These are phyloP conservation scores for Ustilago trichophora DNA, from an alignment of 1,284 basidiomycete species.

Conservation along the genomic window DNA sequence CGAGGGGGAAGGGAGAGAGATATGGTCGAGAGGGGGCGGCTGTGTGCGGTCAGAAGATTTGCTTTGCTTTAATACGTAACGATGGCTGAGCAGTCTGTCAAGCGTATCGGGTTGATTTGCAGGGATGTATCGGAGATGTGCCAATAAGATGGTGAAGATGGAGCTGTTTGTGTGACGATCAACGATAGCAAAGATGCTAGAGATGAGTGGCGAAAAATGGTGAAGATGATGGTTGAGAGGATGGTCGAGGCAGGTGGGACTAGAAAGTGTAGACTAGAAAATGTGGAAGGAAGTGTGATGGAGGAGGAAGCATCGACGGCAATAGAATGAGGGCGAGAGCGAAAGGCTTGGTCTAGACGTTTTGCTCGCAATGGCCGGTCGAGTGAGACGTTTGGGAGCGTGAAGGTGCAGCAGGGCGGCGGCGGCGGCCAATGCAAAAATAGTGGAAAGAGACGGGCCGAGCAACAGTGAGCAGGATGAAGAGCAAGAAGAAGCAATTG, in stretches of 20 bases:
- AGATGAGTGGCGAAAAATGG: too few relatives aligned
- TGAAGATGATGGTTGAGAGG: too few relatives aligned
- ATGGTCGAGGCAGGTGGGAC: too few relatives aligned
- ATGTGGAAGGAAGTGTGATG: background rate
- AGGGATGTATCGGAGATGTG: too few relatives aligned
- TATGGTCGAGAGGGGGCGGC: background rate
- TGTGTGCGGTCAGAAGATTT: too few relatives aligned
- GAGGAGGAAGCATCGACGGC: background rate
- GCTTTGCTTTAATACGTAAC: too few relatives aligned
- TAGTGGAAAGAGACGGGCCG: background rate
- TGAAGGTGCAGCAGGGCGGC: background rate
- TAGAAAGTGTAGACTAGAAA: too few relatives aligned
- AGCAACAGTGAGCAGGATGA: background rate
- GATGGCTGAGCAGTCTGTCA: too few relatives aligned
- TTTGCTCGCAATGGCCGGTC: background rate
- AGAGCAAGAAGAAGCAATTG: background rate
- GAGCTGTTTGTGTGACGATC: too few relatives aligned
- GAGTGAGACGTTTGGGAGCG: background rate
- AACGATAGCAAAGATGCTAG: too few relatives aligned
- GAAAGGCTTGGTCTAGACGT: slow-evolving; percentile 5
- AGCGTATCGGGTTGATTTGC: too few relatives aligned
- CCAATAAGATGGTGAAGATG: too few relatives aligned
- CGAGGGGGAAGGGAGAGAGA: background rate
- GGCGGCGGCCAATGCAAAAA: background rate
- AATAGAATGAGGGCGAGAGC: background rate